Evolutionary conservation across 2,329 filamentous ascomycete species (phyloP).

Genomic region (Monilinia polystroma): DNA sequence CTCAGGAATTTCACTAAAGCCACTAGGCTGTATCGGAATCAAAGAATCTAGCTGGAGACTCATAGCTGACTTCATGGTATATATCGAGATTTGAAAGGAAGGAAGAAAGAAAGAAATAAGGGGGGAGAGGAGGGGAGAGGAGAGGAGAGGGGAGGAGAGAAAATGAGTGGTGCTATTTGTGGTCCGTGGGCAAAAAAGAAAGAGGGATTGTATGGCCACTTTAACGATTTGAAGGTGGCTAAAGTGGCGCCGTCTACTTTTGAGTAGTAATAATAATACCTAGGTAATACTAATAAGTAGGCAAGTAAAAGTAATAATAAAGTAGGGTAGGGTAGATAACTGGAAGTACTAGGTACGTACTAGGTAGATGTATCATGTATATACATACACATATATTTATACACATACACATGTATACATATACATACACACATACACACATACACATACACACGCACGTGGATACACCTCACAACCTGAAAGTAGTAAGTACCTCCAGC

Average conservation of each 20-base stretch:
- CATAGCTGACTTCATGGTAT: slow-evolving; percentile 4
- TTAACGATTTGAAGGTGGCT: slow-evolving; percentile 1
- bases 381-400: too few species aligned
- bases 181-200: neutral
- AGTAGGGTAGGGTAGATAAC: too few species aligned
- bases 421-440: too few species aligned
- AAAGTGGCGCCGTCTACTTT: neutral
- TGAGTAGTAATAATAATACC: too few species aligned
- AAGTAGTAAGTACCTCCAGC: too few species aligned
- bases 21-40: slow-evolving; percentile 12
- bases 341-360: too few species aligned
- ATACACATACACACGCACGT: too few species aligned
- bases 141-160: neutral
- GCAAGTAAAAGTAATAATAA: too few species aligned
- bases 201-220: slow-evolving; percentile 6
- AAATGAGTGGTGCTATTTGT: neutral
- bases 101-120: neutral
- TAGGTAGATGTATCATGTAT: too few species aligned
- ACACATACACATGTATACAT: too few species aligned
- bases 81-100: neutral
- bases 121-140: neutral
- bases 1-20: slow-evolving; percentile 21
- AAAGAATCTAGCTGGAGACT: neutral
- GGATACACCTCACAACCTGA: too few species aligned
- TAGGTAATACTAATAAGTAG: too few species aligned